Base-by-base conservation (phyloP, 805 yeast genomes). In the Saccharomycopsis selenospora region DNA sequence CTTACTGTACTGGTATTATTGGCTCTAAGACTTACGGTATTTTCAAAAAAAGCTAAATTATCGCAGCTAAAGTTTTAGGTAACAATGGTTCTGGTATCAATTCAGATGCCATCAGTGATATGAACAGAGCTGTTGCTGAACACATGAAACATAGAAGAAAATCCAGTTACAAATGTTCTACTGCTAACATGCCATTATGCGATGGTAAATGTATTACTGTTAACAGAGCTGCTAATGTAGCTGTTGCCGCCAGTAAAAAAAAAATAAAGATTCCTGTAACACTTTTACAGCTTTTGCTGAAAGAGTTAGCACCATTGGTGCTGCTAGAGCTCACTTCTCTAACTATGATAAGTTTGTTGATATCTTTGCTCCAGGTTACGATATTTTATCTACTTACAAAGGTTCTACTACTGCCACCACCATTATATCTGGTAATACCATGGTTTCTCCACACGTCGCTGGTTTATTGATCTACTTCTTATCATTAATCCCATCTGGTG, bases 361-460 rank as follows among this genome's bases (percentile, higher is more conserved):
- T 62, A 83, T 91, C 55, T 91, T 88, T 63, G 99, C 95, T 24
- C 99, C 99, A 22, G 99, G 99, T 61, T 82, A 88, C 60, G 83
- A 87, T 64, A 79, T 91, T 53, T 72, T 83, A 57, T 87, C 96
- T 40, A 84, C 91, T 33, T 85, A 84, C 64, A 85, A 82, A 64
- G 93, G 95, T 40, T 80, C 88, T 3, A 72, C 75, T 46, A 67
- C 77, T 47, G 85, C 89, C 40, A 83, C 91, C 56, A 89, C 93
- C 41, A 78, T 86, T 36, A 72, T 85, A 63, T 85, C 95, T 33
- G 99, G 99, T 68, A 91, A 97, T 8, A 90, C 98, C 13, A 91
- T 91, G 99, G 96, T 98, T 20, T 85, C 97, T 33, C 98, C 99
- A 41, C 96, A 89, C 62, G 90, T 90, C 57, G 82, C 89, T 52